A percentile compares a stretch with the other conserved stretches of the same genome.
These are phyloP conservation scores for Azolla pinnata DNA, from an alignment of 75 land plant species.

Conservation along the genomic window DNA sequence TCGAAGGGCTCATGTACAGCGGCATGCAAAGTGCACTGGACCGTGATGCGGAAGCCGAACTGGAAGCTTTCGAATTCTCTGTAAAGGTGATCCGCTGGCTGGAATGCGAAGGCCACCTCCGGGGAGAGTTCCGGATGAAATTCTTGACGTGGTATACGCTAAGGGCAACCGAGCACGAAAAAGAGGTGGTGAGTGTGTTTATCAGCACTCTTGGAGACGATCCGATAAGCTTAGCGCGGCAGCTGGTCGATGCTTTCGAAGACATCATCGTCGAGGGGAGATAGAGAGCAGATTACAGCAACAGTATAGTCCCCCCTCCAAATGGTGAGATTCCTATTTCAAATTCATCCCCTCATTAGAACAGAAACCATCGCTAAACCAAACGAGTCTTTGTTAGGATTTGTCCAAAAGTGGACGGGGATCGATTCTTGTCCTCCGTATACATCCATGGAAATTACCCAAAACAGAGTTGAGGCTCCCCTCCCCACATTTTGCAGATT, in stretches of 20 bases:
- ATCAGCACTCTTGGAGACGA: slow-evolving; percentile 59
- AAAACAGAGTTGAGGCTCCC: too few species aligned
- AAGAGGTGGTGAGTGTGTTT: slow-evolving; percentile 53
- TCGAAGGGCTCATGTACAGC: too few species aligned
- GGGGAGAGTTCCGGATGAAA: slow-evolving; percentile 53
- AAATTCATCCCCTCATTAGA: too few species aligned
- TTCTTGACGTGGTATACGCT: slow-evolving; percentile 82
- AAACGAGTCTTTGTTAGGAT: too few species aligned
- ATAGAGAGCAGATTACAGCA: too few species aligned
- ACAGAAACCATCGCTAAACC: too few species aligned
- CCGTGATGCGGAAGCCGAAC: neutral
- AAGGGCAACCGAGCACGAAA: slow-evolving; percentile 56
- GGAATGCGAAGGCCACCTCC: slow-evolving; percentile 62
- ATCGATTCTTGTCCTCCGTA: too few species aligned
- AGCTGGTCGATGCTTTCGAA: slow-evolving; percentile 62
- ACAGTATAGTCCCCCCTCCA: too few species aligned
- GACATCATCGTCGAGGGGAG: slow-evolving; percentile 18
- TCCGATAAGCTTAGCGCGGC: slow-evolving; percentile 68
- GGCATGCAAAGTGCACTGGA: neutral
- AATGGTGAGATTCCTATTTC: too few species aligned
- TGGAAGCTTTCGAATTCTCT: slow-evolving; percentile 41
- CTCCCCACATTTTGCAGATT: too few species aligned
- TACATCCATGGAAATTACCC: too few species aligned
- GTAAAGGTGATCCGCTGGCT: slow-evolving; percentile 78
- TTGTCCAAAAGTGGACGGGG: too few species aligned